phyloP scores from a whole-genome alignment of 2,329 filamentous ascomycete species.

The Trichoderma oligosporum region DNA sequence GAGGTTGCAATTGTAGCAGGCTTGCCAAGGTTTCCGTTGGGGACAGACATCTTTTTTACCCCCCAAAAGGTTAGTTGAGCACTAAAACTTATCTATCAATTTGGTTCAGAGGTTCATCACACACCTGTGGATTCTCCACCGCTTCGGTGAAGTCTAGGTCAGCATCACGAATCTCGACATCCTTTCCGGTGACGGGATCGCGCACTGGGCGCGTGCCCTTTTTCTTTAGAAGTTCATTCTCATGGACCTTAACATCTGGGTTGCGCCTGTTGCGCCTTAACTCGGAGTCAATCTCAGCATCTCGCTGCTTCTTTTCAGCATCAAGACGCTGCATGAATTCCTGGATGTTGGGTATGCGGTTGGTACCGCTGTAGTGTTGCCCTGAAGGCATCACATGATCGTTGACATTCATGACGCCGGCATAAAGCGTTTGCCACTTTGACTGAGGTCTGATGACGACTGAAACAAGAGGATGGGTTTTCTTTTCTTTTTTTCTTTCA shows the following conservation, averaged over 20 bases:
- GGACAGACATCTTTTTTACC: constrained; percentile 72
- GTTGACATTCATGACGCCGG: constrained; percentile 36
- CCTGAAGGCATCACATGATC: constrained; percentile 44
- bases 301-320: constrained; percentile 70
- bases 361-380: constrained; percentile 76
- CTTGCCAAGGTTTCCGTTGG: constrained; percentile 83
- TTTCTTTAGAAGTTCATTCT: constrained; percentile 36
- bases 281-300: constrained; percentile 64
- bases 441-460: neutral
- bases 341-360: constrained; percentile 83
- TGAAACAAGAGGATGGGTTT: no score
- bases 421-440: neutral
- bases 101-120: constrained; percentile 18
- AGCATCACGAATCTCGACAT: constrained; percentile 82
- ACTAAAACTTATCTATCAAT: neutral
- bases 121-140: constrained; percentile 70
- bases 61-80: neutral
- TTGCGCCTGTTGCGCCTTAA: constrained; percentile 37
- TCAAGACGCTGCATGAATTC: constrained; percentile 79
- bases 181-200: constrained; percentile 81
- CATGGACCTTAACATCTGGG: constrained; percentile 43
- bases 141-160: constrained; percentile 64
- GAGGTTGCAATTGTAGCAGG: constrained; percentile 69
- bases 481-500: no score
- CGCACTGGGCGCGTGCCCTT: constrained; percentile 67